These are phyloP conservation scores for Penicillium sp. DNA, from an alignment of 2,329 filamentous ascomycete species.

Conservation along the genomic window DNA sequence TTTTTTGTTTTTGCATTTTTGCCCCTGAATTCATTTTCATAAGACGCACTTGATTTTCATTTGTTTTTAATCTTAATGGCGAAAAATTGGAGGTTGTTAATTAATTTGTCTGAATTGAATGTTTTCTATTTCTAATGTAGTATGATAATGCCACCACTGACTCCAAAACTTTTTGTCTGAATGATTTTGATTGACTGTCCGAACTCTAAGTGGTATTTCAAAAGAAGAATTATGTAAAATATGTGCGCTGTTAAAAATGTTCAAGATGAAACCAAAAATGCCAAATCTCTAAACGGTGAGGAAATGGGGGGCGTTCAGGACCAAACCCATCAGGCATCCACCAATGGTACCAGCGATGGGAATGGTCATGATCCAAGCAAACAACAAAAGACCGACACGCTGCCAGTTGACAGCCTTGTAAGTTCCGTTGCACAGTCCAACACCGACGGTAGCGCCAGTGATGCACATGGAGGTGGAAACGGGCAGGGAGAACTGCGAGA, in stretches of 20 bases:
- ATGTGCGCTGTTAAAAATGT: background rate
- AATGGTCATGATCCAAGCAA: slow-evolving; percentile 68
- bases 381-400: slow-evolving; percentile 65
- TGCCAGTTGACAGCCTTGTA: slow-evolving; percentile 74
- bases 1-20: background rate
- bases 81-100: too few relatives aligned
- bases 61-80: too few relatives aligned
- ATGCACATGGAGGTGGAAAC: slow-evolving; percentile 80
- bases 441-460: slow-evolving; percentile 74
- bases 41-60: too few relatives aligned
- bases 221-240: slow-evolving; percentile 2
- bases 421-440: slow-evolving; percentile 73
- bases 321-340: slow-evolving; percentile 53
- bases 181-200: background rate
- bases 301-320: slow-evolving; percentile 62
- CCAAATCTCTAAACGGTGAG: background rate
- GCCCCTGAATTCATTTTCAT: background rate
- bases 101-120: background rate
- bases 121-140: background rate
- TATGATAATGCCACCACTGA: background rate
- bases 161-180: background rate
- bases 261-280: background rate
- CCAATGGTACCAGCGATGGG: slow-evolving; percentile 61
- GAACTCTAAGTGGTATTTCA: background rate
- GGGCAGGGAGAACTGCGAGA: slow-evolving; percentile 72